Evolutionary conservation across 176 grass and related monocot genomes (phyloP), one percentile per base, ranked within the genome.

Genomic region (Calamus simplicifolius): DNA sequence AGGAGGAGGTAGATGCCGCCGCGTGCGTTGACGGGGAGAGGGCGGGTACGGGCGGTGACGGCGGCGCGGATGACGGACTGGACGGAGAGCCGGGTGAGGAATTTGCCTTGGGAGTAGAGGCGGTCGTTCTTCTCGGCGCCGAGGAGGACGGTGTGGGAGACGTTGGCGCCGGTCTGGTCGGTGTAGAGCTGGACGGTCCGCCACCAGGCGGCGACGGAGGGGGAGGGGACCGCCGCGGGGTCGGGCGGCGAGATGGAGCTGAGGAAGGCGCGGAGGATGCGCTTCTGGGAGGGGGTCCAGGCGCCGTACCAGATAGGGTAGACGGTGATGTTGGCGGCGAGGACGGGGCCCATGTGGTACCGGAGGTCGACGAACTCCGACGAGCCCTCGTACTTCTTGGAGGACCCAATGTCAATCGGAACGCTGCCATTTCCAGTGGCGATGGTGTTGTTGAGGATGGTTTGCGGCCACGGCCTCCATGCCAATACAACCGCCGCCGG

Each of bases 291-390:
- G 4, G 52, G 78, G 5, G 81, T 61, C 93, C 93, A 98, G 0
- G 16, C 3, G 13, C 93, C 93, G 63, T 98, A 98, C 93, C 93
- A 98, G 77, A 98, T 98, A 5, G 87, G 93, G 81, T 98, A 81
- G 1, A 92, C 84, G 3, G 76, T 85, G 70, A 98, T 85, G 63
- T 72, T 73, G 4, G 78, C 53, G 12, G 93, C 78, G 5, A 98
- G 84, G 0, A 98, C 93, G 1, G 87, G 93, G 16, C 93, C 93
- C 93, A 98, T 98, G 81, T 98, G 93, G 78, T 98, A 98, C 48
- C 73, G 60, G 1, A 97, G 72, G 57, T 91, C 79, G 14, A 97
- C 93, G 52, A 88, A 83, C 15, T 97, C 84, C 27, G 93, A 97
- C 27, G 93, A 97, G 0, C 93, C 93, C 79, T 97, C 93, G 62